Evolutionary conservation across 768 basidiomycete genomes (phyloP), one percentile per base, ranked within the genome.

Genomic region (Calocera cornea): DNA sequence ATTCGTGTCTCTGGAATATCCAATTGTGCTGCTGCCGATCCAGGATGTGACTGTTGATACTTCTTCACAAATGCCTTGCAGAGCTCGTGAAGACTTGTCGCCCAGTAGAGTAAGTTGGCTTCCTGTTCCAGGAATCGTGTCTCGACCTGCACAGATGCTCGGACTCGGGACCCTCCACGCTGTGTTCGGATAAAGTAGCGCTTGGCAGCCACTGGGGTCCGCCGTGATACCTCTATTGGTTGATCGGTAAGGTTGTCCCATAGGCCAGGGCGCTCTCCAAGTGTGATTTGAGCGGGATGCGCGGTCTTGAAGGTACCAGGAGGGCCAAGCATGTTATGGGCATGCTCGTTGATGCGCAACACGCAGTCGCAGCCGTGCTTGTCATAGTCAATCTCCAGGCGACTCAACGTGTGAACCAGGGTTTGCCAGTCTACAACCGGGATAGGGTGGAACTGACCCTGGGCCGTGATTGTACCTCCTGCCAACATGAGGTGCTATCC

Each of bases 281-380:
- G 49, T 16, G 49, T 50, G 49, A 50, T 14, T 8, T 50, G 24
- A 7, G 49, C 24, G 49, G 49, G 49, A n/a, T 50, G 49, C 10
- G 49, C 49, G 24, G 49, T 50, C 24, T 50, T 50, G 49, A 50
- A 50, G 49, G 49, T 50, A 27, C 49, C 24, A 10, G 49, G 49
- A 14, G 8, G 49, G 49, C 49, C 68, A 29, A 76, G 73, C 54
- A 75, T 75, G 68, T 75, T 74, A 31, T 68, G 66, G 64, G 70
- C 64, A 50, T 72, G 72, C 1, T 73, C 70, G 50, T 74, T 71
- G 22, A 74, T 60, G 2, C 72, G 74, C 17, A 75, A 63, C 41
- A 75, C 70, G n/a, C 73, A 73, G 49, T 73, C 66, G 22, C 49
- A 50, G 22, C 49, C 49, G 22, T 50, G 11, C 12, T 7, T 10